A percentile compares a stretch with the other conserved stretches of the same genome.
Evolutionary conservation across 1,139 yeast species (phyloP).

Genomic region (Yamadazyma aaseri): DNA sequence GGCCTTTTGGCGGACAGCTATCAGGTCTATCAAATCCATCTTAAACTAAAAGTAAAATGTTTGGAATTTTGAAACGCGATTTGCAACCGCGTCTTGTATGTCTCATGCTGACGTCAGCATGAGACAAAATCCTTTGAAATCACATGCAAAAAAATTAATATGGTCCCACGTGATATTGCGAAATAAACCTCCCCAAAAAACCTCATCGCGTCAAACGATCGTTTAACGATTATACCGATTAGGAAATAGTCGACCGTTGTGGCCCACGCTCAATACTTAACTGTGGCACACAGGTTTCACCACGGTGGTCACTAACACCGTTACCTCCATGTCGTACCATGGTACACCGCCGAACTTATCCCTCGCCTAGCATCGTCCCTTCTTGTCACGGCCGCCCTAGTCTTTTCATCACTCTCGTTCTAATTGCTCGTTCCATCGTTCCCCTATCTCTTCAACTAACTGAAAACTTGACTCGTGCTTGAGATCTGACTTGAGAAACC

Average conservation of each 20-base stretch:
- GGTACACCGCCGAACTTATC: no score
- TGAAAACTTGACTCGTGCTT: conserved; percentile 2
- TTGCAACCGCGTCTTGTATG: conserved; percentile 1
- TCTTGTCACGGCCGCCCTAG: no score
- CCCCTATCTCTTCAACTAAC: no score
- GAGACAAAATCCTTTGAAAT: not conserved
- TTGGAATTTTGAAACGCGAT: conserved; percentile 1
- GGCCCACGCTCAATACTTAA: not conserved
- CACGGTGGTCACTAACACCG: not conserved
- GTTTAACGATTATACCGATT: not conserved
- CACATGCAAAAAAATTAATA: conserved; percentile 4
- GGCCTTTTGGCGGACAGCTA: conserved; percentile 13
- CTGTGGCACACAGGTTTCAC: not conserved
- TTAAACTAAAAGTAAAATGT: not conserved
- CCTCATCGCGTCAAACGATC: conserved; percentile 7
- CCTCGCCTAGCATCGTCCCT: no score
- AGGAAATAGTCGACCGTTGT: not conserved
- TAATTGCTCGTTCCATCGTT: no score
- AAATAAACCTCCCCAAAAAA: not conserved
- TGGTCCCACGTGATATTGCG: conserved; percentile 7
- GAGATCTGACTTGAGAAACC: no score
- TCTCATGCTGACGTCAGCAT: conserved; percentile 1
- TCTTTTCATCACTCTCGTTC: no score
- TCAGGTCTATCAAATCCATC: conserved; percentile 22
- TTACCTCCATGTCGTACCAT: no score